A percentile compares a stretch with the other conserved stretches of the same genome.
Evolutionary conservation across 1,139 yeast species (phyloP).

Genomic region (Saccharomyces pastorianus): DNA sequence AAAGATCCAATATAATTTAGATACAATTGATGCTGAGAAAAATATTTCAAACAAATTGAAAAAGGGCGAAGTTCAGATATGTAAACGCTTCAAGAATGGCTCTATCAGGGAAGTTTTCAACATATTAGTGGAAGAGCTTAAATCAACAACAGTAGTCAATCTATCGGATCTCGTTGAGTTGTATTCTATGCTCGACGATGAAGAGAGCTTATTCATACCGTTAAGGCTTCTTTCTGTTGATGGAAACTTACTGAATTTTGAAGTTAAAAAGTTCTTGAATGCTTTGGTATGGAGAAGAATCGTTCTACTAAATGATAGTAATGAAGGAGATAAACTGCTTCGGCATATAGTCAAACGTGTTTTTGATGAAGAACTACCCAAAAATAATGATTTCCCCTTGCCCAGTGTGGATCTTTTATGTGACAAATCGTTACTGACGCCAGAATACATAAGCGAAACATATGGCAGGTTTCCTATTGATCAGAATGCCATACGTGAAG

Average conservation of each 20-base stretch:
- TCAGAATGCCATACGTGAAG: slow-evolving; percentile 14
- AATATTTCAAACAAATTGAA: slow-evolving; percentile 34
- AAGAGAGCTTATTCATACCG: slow-evolving; percentile 37
- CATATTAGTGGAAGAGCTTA: slow-evolving; percentile 10
- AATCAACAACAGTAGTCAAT: slow-evolving; percentile 16
- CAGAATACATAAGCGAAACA: slow-evolving; percentile 18
- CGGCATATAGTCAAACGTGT: slow-evolving; percentile 37
- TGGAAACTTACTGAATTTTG: slow-evolving; percentile 27
- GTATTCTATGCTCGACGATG: slow-evolving; percentile 44
- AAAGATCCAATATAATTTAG: slow-evolving; percentile 43
- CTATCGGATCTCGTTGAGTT: slow-evolving; percentile 44
- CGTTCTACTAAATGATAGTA: slow-evolving; percentile 49
- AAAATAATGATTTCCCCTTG: slow-evolving; percentile 21
- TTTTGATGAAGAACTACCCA: slow-evolving; percentile 32
- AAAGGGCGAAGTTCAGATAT: slow-evolving; percentile 19
- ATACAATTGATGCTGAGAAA: slow-evolving; percentile 43
- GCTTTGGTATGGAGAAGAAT: slow-evolving; percentile 56
- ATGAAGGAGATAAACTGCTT: slow-evolving; percentile 38
- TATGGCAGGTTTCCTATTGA: slow-evolving; percentile 20
- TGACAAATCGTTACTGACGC: slow-evolving; percentile 14
- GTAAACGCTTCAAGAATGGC: slow-evolving; percentile 11
- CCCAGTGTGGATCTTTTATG: slow-evolving; percentile 23
- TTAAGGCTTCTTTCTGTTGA: slow-evolving; percentile 36
- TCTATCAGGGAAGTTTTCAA: slow-evolving; percentile 14
- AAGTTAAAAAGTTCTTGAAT: slow-evolving; percentile 28